Conservation (phyloP, 352 stramenopile genomes). For the Thalassiosira exigua region DNA sequence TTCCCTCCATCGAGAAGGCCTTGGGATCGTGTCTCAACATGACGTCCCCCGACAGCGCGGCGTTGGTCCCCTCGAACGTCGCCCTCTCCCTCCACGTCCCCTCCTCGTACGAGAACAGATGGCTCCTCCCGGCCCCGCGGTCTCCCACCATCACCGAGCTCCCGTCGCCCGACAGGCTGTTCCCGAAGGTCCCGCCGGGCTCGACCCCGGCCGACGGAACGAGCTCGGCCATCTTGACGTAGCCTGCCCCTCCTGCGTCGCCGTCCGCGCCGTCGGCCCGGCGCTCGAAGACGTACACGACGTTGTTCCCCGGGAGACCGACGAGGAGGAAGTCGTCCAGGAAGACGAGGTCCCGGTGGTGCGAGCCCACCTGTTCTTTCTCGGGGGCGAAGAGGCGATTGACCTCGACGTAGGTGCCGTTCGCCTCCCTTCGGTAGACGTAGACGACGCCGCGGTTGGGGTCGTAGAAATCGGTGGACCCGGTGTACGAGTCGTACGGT, state of each 20-base stretch:
- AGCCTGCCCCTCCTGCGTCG: background rate
- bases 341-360: background rate
- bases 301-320: background rate
- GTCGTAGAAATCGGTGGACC: background rate
- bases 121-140: background rate
- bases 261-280: background rate
- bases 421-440: background rate
- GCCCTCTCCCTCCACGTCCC: constrained; percentile 29
- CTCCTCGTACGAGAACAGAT: constrained; percentile 28
- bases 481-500: too few relatives aligned
- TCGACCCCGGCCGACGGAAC: background rate
- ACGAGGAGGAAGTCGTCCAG: constrained; percentile 8
- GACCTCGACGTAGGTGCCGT: constrained; percentile 3
- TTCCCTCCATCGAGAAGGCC: background rate
- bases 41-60: constrained; percentile 2
- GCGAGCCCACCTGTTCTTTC: background rate
- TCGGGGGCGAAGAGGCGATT: constrained; percentile 2
- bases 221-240: constrained; percentile 16
- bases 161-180: constrained; percentile 3
- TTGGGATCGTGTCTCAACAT: background rate
- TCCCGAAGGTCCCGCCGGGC: constrained; percentile 17
- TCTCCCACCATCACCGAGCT: constrained; percentile 15
- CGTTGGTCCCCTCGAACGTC: constrained; percentile 4
- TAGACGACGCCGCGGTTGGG: background rate
- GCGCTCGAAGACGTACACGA: background rate